Base-by-base conservation (phyloP, 106 monocot genomes). In the Hemerocallis citrina region DNA sequence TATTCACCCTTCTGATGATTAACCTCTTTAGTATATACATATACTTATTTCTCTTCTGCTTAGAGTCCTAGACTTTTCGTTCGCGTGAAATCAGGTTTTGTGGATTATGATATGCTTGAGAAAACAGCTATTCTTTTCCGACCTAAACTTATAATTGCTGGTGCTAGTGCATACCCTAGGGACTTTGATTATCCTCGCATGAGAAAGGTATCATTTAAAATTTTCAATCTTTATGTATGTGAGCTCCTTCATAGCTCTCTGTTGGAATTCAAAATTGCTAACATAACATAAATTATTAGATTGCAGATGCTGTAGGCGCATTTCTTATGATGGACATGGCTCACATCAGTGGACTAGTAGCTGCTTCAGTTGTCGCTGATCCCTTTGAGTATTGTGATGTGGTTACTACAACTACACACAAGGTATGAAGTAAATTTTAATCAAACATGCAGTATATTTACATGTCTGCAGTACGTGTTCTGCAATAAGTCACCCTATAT, bases 241-340 rank as follows among this genome's bases (percentile, higher is more conserved):
- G n/a, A n/a, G n/a, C n/a, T n/a, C n/a, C n/a, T n/a, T n/a, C n/a
- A n/a, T n/a, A n/a, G n/a, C n/a, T n/a, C n/a, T 31, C 5, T 55
- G 32, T 57, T 8, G 11, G 33, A 8, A 57, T 34, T n/a, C 17
- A 34, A 57, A 17, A n/a, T n/a, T 57, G 6, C 10, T 45, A 43
- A 62, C 12, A 16, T 44, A 43, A 4, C 27, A 30, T 55, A 7
- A 43, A 43, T 62, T 44, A 16, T 38, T 56, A 68, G 67, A 76
- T 76, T 39, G 76, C 69, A n/a, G 70, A 76, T 51, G 10, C 58
- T 34, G 69, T 76, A 35, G 70, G 76, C 44, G 76, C 69, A 32
- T 76, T 64, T 45, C 65, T 76, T 34, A 70, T 76, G 70, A 70
- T 76, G 70, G 76, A 76, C 19, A 76, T 76, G 76, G 70, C 76